Evolutionary conservation across 192 early-diverging fungal genomes (phyloP).

Genomic region (Haplosporangium gracile): DNA sequence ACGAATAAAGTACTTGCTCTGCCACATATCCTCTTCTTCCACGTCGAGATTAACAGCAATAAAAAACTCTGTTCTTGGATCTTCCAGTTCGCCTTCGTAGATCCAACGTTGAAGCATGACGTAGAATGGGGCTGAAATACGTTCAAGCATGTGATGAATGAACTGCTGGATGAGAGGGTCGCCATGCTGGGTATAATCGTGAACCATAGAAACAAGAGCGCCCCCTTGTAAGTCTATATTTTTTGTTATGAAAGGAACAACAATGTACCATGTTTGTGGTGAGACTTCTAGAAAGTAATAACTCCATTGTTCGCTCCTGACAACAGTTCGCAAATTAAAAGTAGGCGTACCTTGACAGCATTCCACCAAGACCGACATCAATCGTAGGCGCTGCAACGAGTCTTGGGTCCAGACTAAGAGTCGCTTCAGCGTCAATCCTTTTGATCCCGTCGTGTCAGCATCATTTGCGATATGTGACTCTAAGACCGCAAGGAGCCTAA

Average conservation of each 20-base stretch:
- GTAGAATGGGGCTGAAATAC: slow-evolving; percentile 91
- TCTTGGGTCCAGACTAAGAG: slow-evolving; percentile 90
- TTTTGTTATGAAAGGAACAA: neutral
- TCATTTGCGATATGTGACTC: slow-evolving; percentile 80
- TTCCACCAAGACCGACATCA: slow-evolving; percentile 82
- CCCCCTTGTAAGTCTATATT: slow-evolving; percentile 74
- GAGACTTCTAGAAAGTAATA: neutral
- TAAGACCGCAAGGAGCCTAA: slow-evolving; percentile 85
- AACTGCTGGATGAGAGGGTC: slow-evolving; percentile 90
- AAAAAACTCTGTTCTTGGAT: slow-evolving; percentile 95
- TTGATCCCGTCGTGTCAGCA: slow-evolving; percentile 57
- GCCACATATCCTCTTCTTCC: slow-evolving; percentile 85
- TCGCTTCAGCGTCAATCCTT: slow-evolving; percentile 84
- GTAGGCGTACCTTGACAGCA: slow-evolving; percentile 61
- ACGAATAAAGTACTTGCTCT: slow-evolving; percentile 78
- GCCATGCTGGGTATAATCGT: slow-evolving; percentile 89
- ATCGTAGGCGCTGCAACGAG: slow-evolving; percentile 78
- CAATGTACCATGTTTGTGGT: neutral
- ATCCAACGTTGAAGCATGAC: slow-evolving; percentile 93
- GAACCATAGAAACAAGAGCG: slow-evolving; percentile 78
- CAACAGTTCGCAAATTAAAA: neutral
- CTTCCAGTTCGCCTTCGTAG: slow-evolving; percentile 92
- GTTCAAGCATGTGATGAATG: slow-evolving; percentile 77
- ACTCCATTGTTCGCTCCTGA: neutral
- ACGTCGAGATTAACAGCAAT: slow-evolving; percentile 69